phyloP scores from a whole-genome alignment of 495 filamentous ascomycete species.

The Xylaria sp. region DNA sequence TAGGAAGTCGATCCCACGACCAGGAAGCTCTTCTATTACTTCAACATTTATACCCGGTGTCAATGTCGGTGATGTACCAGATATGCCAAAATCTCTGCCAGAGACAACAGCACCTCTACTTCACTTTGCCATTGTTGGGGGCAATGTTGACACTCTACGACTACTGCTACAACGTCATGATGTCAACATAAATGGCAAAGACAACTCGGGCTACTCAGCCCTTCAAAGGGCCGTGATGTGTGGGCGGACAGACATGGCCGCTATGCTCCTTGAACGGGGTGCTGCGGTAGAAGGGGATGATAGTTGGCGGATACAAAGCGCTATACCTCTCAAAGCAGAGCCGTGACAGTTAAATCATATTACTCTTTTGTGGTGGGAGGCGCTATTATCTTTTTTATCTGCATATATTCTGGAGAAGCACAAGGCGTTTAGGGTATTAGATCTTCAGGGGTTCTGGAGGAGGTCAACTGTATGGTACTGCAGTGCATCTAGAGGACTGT shows the following conservation, averaged over 20 bases:
- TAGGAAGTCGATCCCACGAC: conserved; percentile 31
- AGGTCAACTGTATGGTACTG: conserved; percentile 11
- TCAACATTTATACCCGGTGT: conserved; percentile 32
- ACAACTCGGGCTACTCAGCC: conserved; percentile 41
- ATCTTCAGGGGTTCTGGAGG: neutral
- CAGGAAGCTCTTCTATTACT: conserved; percentile 37
- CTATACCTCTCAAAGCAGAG: neutral
- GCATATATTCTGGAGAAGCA: conserved; percentile 3
- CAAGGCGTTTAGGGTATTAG: conserved; percentile 20
- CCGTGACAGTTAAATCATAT: conserved; percentile 3
- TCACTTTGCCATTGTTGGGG: conserved; percentile 41
- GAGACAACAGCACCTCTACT: conserved; percentile 43
- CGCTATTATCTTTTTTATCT: neutral
- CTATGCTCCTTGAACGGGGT: conserved; percentile 41
- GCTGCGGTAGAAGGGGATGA: conserved; percentile 38
- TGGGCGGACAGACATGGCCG: conserved; percentile 43
- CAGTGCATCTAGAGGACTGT: neutral
- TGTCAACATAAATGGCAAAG: conserved; percentile 38
- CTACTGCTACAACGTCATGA: conserved; percentile 40
- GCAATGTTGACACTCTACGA: conserved; percentile 39
- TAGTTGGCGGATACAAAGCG: conserved; percentile 10
- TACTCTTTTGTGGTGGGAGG: neutral
- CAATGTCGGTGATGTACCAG: conserved; percentile 31
- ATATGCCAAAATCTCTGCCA: conserved; percentile 36
- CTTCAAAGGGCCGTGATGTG: conserved; percentile 41